Evolutionary conservation across 768 basidiomycete species (phyloP).

Genomic region (Hypholoma fasciculare): DNA sequence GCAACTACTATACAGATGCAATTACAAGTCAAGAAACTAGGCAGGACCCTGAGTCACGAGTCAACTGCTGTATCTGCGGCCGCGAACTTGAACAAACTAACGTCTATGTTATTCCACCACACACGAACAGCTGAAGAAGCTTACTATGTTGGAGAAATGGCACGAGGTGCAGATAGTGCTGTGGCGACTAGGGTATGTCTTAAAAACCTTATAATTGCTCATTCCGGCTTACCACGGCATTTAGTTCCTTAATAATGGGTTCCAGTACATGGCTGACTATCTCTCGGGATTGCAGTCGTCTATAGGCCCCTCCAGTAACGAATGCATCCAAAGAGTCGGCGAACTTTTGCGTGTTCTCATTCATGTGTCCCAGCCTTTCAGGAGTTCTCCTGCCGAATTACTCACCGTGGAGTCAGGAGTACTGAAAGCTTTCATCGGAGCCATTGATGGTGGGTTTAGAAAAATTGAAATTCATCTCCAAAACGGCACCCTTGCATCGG

Average conservation of each 20-base stretch:
- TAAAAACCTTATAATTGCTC: background rate
- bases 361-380: conserved; percentile 66
- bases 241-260: conserved; percentile 76
- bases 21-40: conserved; percentile 72
- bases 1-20: conserved; percentile 81
- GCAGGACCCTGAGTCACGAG: conserved; percentile 63
- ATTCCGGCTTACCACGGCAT: background rate
- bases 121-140: conserved; percentile 79
- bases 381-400: conserved; percentile 41
- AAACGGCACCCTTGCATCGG: conserved; percentile 14
- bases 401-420: conserved; percentile 51
- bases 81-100: conserved; percentile 64
- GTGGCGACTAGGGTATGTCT: conserved; percentile 66
- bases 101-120: conserved; percentile 67
- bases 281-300: conserved; percentile 32
- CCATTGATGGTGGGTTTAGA: conserved; percentile 47
- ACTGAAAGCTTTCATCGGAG: conserved; percentile 58
- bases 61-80: conserved; percentile 55
- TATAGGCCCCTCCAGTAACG: conserved; percentile 26
- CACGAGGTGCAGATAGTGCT: conserved; percentile 61
- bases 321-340: conserved; percentile 54
- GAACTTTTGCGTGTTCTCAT: conserved; percentile 72
- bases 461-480: conserved; percentile 37
- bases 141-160: conserved; percentile 82
- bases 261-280: conserved; percentile 62